These are phyloP conservation scores for Candida oleophila DNA, from an alignment of 805 yeast genomes.

Conservation along the genomic window DNA sequence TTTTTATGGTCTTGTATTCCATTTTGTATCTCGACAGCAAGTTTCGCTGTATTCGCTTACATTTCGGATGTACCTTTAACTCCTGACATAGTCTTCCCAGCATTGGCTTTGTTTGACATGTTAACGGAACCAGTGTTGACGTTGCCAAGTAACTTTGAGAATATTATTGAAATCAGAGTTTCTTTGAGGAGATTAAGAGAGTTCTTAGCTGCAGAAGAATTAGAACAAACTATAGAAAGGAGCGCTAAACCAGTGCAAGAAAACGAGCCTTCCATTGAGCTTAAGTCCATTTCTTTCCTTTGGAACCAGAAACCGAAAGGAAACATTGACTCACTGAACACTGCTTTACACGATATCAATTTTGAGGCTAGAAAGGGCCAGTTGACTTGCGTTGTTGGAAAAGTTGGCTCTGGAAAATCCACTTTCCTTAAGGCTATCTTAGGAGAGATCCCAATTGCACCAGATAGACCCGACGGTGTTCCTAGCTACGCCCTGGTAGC, in stretches of 20 bases:
- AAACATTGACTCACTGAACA: conserved; percentile 13
- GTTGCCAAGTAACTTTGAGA: conserved; percentile 30
- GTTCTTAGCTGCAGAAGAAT: conserved; percentile 33
- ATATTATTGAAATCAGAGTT: conserved; percentile 29
- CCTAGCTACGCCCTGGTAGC: conserved; percentile 14
- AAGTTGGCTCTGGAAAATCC: conserved; percentile 41
- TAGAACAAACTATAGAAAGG: conserved; percentile 24
- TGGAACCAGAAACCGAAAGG: conserved; percentile 25
- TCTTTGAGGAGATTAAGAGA: conserved; percentile 32
- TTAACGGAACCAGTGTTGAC: conserved; percentile 33
- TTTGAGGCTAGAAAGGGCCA: conserved; percentile 33
- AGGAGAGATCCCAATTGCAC: conserved; percentile 28
- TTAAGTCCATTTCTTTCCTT: conserved; percentile 31
- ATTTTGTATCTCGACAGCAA: conserved; percentile 32
- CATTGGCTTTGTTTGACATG: conserved; percentile 35
- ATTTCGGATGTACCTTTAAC: conserved; percentile 24
- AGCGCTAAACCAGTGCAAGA: conserved; percentile 13
- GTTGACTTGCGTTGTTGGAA: conserved; percentile 40
- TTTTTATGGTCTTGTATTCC: conserved; percentile 41
- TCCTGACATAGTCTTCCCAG: conserved; percentile 40
- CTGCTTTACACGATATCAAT: conserved; percentile 30
- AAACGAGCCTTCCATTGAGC: conserved; percentile 23
- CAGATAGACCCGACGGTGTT: conserved; percentile 13
- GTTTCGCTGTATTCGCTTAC: conserved; percentile 27
- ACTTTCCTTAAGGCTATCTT: conserved; percentile 34